A percentile compares a stretch with the other conserved stretches of the same genome.
Evolutionary conservation across 2,329 filamentous ascomycete species (phyloP).

Genomic region (Cryphonectria carpinicola): DNA sequence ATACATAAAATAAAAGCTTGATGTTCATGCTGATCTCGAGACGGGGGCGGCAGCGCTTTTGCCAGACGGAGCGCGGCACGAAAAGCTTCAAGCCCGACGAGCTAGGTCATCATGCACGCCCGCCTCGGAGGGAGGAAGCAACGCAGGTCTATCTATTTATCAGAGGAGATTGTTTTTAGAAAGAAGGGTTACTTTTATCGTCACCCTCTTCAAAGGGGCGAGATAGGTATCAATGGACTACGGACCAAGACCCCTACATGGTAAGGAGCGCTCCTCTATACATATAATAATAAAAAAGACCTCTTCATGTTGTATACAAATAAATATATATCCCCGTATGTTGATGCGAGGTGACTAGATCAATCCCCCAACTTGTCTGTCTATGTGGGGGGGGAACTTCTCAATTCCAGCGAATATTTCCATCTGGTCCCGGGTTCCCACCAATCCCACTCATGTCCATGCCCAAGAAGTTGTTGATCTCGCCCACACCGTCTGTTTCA

Average conservation of each 20-base stretch:
- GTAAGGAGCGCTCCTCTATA: background rate
- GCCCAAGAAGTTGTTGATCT: slow-evolving; percentile 64
- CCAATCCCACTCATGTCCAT: slow-evolving; percentile 40
- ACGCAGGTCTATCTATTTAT: no score
- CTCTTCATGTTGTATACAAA: slow-evolving; percentile 2
- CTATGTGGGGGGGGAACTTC: background rate
- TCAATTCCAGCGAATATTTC: slow-evolving; percentile 28
- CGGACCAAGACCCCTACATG: background rate
- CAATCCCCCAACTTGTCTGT: background rate
- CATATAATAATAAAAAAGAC: background rate
- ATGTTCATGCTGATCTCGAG: no score
- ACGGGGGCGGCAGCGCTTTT: background rate
- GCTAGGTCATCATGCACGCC: background rate
- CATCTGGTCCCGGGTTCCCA: slow-evolving; percentile 28
- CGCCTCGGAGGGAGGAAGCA: no score
- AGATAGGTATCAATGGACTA: background rate
- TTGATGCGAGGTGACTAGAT: background rate
- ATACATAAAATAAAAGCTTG: background rate
- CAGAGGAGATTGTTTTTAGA: background rate
- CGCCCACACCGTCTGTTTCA: slow-evolving; percentile 68
- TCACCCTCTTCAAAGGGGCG: background rate
- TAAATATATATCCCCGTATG: background rate
- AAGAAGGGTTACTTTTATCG: no score
- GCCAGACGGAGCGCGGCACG: background rate
- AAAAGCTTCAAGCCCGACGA: background rate